These are phyloP conservation scores for Gossypium longicalyx DNA, from an alignment of 345 rosid species.

Conservation along the genomic window DNA sequence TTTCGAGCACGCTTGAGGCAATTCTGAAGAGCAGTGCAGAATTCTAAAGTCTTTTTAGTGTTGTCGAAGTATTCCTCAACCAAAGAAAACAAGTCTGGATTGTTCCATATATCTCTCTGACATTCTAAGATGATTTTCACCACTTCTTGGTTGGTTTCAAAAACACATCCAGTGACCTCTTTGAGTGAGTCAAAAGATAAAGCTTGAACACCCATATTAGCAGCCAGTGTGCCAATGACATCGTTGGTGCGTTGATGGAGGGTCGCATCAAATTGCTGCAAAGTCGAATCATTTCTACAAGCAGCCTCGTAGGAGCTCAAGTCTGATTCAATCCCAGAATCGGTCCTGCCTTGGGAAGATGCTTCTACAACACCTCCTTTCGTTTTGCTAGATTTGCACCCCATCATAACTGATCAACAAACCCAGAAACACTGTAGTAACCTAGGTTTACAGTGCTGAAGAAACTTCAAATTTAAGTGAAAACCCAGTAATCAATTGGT, in stretches of 20 bases:
- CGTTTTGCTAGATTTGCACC: slow-evolving; percentile 40
- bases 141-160: slow-evolving; percentile 86
- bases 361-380: slow-evolving; percentile 15
- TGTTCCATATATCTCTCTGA: slow-evolving; percentile 74
- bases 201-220: slow-evolving; percentile 54
- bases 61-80: slow-evolving; percentile 73
- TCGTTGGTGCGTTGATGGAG: slow-evolving; percentile 60
- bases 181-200: slow-evolving; percentile 76
- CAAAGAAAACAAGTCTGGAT: slow-evolving; percentile 52
- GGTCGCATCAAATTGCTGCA: slow-evolving; percentile 57
- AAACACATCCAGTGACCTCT: slow-evolving; percentile 63
- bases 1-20: slow-evolving; percentile 65
- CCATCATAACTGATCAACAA: slow-evolving; percentile 32
- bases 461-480: background rate
- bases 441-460: background rate
- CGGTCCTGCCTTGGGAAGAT: slow-evolving; percentile 26
- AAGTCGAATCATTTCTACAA: slow-evolving; percentile 61
- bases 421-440: too few relatives aligned
- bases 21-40: slow-evolving; percentile 66
- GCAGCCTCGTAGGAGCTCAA: slow-evolving; percentile 70
- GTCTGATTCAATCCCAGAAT: slow-evolving; percentile 39
- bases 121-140: slow-evolving; percentile 63
- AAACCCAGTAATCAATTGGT: background rate
- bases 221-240: slow-evolving; percentile 51
- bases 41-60: slow-evolving; percentile 65